Percentiles rank a stretch among this genome's conserved stretches.
phyloP scores from a whole-genome alignment of 2,329 filamentous ascomycete species.

The Celoporthe dispersa region DNA sequence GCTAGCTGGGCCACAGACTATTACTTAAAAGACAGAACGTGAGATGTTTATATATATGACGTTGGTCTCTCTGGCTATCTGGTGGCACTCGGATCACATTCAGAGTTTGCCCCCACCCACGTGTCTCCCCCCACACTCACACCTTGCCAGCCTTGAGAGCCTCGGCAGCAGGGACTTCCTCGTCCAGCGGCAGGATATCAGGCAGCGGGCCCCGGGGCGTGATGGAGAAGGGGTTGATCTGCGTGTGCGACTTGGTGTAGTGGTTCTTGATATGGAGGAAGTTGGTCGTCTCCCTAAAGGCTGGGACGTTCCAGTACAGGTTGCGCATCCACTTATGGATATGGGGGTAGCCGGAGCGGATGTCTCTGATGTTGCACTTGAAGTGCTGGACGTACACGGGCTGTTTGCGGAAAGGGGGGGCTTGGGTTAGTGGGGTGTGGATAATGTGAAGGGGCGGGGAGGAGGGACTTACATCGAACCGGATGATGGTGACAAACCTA shows the following conservation, averaged over 20 bases:
- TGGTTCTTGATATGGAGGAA: constrained; percentile 94
- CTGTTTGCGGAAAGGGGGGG: constrained; percentile 34
- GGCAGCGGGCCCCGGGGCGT: constrained; percentile 85
- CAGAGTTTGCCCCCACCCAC: background rate
- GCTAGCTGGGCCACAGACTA: background rate
- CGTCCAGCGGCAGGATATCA: constrained; percentile 75
- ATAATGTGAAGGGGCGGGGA: too few species aligned
- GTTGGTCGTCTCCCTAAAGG: constrained; percentile 82
- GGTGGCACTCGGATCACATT: background rate
- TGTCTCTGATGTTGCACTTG: constrained; percentile 85
- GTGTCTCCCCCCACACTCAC: constrained; percentile 2
- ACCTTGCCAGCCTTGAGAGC: constrained; percentile 24
- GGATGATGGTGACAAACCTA: constrained; percentile 70
- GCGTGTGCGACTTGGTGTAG: constrained; percentile 63
- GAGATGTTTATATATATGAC: background rate
- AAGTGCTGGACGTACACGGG: constrained; percentile 86
- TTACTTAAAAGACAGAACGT: too few species aligned
- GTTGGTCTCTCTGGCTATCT: background rate
- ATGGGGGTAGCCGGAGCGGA: constrained; percentile 79
- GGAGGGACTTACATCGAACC: constrained; percentile 64
- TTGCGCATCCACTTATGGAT: constrained; percentile 81
- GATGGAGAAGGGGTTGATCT: constrained; percentile 73
- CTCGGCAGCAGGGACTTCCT: constrained; percentile 71
- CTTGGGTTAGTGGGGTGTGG: background rate
- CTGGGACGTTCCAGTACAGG: constrained; percentile 81